A percentile compares a stretch with the other conserved stretches of the same genome.
These are phyloP conservation scores for Chamaenerion angustifolium DNA, from an alignment of 345 rosid species.

Conservation along the genomic window DNA sequence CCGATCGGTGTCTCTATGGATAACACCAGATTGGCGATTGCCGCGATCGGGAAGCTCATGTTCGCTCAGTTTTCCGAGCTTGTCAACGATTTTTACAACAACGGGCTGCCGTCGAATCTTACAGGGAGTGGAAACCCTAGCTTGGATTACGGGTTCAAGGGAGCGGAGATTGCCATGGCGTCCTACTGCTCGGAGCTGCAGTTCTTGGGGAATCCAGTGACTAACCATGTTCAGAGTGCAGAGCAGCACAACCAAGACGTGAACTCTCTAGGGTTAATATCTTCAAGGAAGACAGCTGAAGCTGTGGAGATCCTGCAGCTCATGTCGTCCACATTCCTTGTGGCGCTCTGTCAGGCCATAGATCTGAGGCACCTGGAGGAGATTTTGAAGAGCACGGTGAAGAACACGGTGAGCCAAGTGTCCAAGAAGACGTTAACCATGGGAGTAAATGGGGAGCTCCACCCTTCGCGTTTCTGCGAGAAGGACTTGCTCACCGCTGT, in stretches of 20 bases:
- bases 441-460: conserved; percentile 7
- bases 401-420: conserved; percentile 3
- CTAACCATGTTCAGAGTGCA: conserved; percentile 11
- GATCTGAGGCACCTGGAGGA: conserved; percentile 12
- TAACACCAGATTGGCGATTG: conserved; percentile 8
- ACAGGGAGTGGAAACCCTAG: conserved; percentile 9
- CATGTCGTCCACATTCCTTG: conserved; percentile 9
- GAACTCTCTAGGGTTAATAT: conserved; percentile 9
- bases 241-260: conserved; percentile 14
- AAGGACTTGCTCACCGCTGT: conserved; percentile 9
- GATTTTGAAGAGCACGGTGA: conserved; percentile 5
- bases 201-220: conserved; percentile 11
- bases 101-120: conserved; percentile 11
- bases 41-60: conserved; percentile 10
- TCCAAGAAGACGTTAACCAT: conserved; percentile 7
- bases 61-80: conserved; percentile 12
- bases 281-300: conserved; percentile 11
- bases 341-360: conserved; percentile 8
- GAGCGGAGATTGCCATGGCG: conserved; percentile 12
- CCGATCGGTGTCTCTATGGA: conserved; percentile 13
- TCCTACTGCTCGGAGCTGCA: conserved; percentile 13
- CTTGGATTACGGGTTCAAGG: conserved; percentile 11
- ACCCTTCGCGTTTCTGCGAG: conserved; percentile 9
- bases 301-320: conserved; percentile 9
- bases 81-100: conserved; percentile 12